Evolutionary conservation across 1,284 basidiomycete genomes (phyloP), one percentile per base, ranked within the genome.

Genomic region (Tylopilus sp.): DNA sequence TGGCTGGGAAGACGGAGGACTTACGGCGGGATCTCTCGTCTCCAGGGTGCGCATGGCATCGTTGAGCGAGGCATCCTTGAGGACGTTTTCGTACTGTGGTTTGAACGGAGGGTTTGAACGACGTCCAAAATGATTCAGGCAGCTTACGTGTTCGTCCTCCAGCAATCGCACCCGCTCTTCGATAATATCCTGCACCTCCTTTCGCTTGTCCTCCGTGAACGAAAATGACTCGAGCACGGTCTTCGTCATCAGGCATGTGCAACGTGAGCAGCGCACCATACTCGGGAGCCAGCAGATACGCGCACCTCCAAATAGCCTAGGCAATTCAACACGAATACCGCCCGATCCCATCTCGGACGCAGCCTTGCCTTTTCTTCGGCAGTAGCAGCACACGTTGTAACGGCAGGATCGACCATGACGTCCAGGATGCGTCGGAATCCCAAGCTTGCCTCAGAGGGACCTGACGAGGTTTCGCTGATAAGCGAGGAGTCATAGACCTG

Each of bases 321-420:
- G 53, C 88, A 94, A 62, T 96, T 95, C 56, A 94, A 73, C 48
- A 91, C 73, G 64, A 91, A 96, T 0, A 94, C 80, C 10, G 81
- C 77, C 44, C 75, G 75, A 64, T 97, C 92, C 91, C 92, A 94
- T 29, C 63, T 67, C 10, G 75, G 76, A 35, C 74, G 68, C 33
- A 72, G 56, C 38, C 70, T 70, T 50, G 73, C 76, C 62, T 84
- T 88, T 66, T 88, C 79, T 57, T 87, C 85, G 2, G 83, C 80
- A 52, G 82, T 82, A 9, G 74, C 72, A 20, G 79, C 67, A 61
- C 88, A 90, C 80, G 91, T 85, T 54, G 85, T 81, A 12, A 94
- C 68, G 0, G 85, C 84, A 2, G 93, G 91, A 61, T 91, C 88
- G 21, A 95, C 76, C 68, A 90, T 87, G 43, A 84, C 78, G 57